Base-by-base conservation (phyloP, 129 eudicot genomes). In the Logfia minima region DNA sequence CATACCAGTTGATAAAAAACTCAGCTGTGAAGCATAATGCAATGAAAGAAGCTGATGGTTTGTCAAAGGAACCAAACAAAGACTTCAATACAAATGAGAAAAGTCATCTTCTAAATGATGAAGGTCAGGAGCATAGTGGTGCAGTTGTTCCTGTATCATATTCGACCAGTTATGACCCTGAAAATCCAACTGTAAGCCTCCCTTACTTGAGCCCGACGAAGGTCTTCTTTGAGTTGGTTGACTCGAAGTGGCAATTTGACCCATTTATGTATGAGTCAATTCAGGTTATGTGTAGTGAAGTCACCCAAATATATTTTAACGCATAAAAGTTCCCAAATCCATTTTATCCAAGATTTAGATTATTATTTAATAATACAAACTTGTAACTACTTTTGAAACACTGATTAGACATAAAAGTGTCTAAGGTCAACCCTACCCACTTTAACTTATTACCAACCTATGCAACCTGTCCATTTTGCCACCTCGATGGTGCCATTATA, bases 1-100 rank as follows among this genome's bases (percentile, higher is more conserved):
- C 92, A 29, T 90, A 81, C 85, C 97, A 93, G 29, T 75, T 93
- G 31, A 74, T 93, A 31, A 75, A 82, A 82, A 87, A 63, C 63
- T 84, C 98, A 2, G 75, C 90, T 8, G 11, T 17, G 23, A 86
- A 70, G 64, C 81, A 75, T 51, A 73, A 81, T 26, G 88, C 87
- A 48, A 62, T 75, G 66, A 76, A 70, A 66, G 82, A 72, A 75
- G 82, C 77, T 0, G 77, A 83, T 82, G 87, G 26, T 74, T 58
- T 76, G 23, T 53, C 18, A 28, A 85, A 75, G 82, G 62, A 68
- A 73, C 85, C 95, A 32, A 93, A 89, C 84, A 86, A 72, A 72
- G 90, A 90, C 48, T 81, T 87, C 2, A 86, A 90, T 39, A 85
- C 96, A 8, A 75, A 81, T 75, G 91, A 83, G 77, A 85, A 67